Base-by-base conservation (phyloP, 345 rosid genomes). In the Conringia planisiliqua region DNA sequence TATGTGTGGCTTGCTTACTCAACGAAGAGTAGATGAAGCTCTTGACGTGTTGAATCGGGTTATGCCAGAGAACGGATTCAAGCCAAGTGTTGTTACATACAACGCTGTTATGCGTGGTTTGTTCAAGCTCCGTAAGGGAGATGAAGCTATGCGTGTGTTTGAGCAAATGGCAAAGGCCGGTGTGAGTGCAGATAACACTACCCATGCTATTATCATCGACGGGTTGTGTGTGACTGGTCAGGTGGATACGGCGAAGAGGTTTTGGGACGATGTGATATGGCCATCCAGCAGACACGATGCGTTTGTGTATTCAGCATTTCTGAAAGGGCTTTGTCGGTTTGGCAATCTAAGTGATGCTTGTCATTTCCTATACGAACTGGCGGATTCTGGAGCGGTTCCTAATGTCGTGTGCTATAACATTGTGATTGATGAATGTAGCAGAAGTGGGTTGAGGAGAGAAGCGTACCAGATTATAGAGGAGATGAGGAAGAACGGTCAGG, bases 251-350 rank as follows among this genome's bases (percentile, higher is more conserved):
- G 93, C 92, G 9, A 89, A 89, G 82, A 86, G 73, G 71, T 86
- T 93, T 30, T 90, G 96, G 97, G 89, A 89, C 48, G 90, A 83
- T 70, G 84, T 88, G 66, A 76, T 89, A 67, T 90, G 97, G 96
- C 93, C 96, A 7, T 93, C 96, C 22, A 84, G 83, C 59, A 63
- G 77, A 63, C 93, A 93, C 63, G 97, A 93, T 80, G 64, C 79
- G 42, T 87, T 68, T 52, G 96, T 90, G 66, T 93, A 93, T 74
- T 85, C 98, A 18, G 89, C 90, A 11, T 73, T 93, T 66, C 85
- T 90, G 20, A 90, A 89, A 81, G 97, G 97, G 57, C 87, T 90
- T 69, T 90, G 90, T 68, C 68, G 58, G 39, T 80, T 57, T 3
- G 88, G 85, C 57, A 80, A 78, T 66, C 65, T 83, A 61, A 73